These are phyloP conservation scores for Clavispora asparagi DNA, from an alignment of 805 yeast species.

Conservation along the genomic window DNA sequence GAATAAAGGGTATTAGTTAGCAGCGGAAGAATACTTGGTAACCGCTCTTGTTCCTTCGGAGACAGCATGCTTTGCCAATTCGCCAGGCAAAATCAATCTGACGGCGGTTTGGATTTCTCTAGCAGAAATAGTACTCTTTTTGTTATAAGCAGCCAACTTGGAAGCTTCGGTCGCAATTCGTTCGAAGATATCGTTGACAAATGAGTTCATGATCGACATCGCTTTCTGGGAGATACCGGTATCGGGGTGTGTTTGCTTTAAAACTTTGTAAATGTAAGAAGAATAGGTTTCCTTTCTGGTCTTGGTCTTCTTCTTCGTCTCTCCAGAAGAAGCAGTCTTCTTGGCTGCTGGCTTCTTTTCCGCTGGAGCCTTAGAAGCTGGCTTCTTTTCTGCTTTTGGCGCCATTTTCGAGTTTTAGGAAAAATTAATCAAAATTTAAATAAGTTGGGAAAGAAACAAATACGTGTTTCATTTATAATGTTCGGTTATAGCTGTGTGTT, in stretches of 20 bases:
- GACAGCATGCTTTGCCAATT: conserved; percentile 96
- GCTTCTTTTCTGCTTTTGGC: conserved; percentile 58
- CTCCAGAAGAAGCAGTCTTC: conserved; percentile 75
- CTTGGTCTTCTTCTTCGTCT: conserved; percentile 88
- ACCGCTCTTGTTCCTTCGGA: conserved; percentile 99
- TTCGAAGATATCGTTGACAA: conserved; percentile 96
- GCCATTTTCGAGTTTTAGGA: conserved; percentile 11
- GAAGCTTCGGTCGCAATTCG: conserved; percentile 98
- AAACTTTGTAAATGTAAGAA: conserved; percentile 96
- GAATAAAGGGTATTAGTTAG: conserved; percentile 20
- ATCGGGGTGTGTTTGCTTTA: conserved; percentile 98
- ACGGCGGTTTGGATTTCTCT: conserved; percentile 99
- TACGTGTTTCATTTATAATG: no score
- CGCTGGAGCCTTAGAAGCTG: conserved; percentile 97
- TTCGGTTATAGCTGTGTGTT: no score
- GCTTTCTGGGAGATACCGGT: conserved; percentile 99
- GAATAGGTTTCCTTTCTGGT: conserved; percentile 97
- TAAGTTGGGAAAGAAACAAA: no score
- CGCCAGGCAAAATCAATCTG: conserved; percentile 97
- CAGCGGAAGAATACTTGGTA: conserved; percentile 83
- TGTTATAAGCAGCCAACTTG: conserved; percentile 97
- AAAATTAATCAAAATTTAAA: neutral
- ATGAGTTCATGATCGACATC: conserved; percentile 98
- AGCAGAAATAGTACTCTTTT: conserved; percentile 89
- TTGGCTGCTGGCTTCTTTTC: conserved; percentile 90